These are phyloP conservation scores for Deuterostichococcus epilithicus DNA, from an alignment of 139 green algal genomes.

Conservation along the genomic window DNA sequence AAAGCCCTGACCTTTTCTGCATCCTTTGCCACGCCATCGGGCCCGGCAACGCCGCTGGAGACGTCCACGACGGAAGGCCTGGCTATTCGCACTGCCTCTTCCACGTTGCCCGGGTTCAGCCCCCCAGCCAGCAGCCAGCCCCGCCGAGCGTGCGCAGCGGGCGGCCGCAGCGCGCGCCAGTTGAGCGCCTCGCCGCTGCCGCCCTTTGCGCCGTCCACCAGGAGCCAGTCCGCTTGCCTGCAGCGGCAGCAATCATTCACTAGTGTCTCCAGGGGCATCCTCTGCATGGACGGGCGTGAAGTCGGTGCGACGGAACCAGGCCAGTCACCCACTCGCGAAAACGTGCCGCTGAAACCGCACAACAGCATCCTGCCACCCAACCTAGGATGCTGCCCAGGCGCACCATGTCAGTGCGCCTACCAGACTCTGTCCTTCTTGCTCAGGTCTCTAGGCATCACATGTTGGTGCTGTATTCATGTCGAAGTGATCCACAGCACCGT, in stretches of 20 bases:
- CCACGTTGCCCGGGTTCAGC: constrained; percentile 64
- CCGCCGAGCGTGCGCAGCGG: constrained; percentile 2
- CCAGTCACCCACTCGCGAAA: too few relatives aligned
- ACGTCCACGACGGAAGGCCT: constrained; percentile 72
- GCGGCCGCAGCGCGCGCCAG: constrained; percentile 45
- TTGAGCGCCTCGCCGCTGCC: constrained; percentile 63
- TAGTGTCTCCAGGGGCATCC: too few relatives aligned
- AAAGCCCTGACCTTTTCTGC: constrained; percentile 30
- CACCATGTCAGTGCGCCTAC: too few relatives aligned
- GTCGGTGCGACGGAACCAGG: too few relatives aligned
- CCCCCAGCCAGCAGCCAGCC: constrained; percentile 82
- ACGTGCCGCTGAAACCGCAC: too few relatives aligned
- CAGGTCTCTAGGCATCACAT: too few relatives aligned
- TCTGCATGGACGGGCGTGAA: too few relatives aligned
- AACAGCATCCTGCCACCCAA: too few relatives aligned
- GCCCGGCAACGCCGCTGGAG: constrained; percentile 69
- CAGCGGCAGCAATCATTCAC: neutral
- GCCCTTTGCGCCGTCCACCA: constrained; percentile 72
- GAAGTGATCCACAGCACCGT: too few relatives aligned
- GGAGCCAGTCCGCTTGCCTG: constrained; percentile 61
- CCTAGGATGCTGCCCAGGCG: too few relatives aligned
- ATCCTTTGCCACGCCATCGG: constrained; percentile 56
- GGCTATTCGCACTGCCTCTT: constrained; percentile 46
- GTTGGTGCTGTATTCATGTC: too few relatives aligned
- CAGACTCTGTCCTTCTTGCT: too few relatives aligned